Base-by-base conservation (phyloP, 805 yeast species). In the Starmerella bombi region DNA sequence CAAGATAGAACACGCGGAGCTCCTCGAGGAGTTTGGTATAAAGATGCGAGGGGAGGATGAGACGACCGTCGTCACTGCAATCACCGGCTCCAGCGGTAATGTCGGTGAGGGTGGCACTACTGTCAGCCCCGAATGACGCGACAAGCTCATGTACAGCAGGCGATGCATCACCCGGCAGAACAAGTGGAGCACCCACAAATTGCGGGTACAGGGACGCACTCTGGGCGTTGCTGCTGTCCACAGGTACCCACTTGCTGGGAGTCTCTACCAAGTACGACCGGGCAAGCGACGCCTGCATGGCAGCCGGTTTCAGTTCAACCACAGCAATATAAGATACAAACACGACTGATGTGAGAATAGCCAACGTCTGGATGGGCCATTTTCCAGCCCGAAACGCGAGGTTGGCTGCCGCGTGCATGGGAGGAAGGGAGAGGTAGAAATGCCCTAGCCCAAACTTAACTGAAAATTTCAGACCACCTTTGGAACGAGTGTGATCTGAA, bases 341-440 rank as follows among this genome's bases (percentile, higher is more conserved):
- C 2, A 93, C 91, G 31, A 83, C 58, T 36, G 85, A 61, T 12
- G 88, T 69, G 5, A 84, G 71, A 42, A 74, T 54, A 35, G 84
- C 74, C 39, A 86, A 75, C 40, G 84, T 71, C 60, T 86, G 97
- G 50, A 88, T 82, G 15, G 98, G 98, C 55, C 77, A 71, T 44
- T 72, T 71, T 12, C 94, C 91, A 39, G 88, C 74, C 18, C 69
- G 58, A 43, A 59, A 62, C 10, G 74, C 69, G 28, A 63, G 41
- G 43, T 64, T 65, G 34, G 81, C 79, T 15, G 41, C 46, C 29
- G 44, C 40, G 38, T 39, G 35, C 25, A 36, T 39, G 22, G 21
- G 34, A 31, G 15, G 33, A 14, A 14, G 9, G 19, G 33, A 30
- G n/a, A 8, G 27, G 27, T 23, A n/a, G n/a, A n/a, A n/a, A n/a